A percentile compares a stretch with the other conserved stretches of the same genome.
phyloP scores from a whole-genome alignment of 257 asterid genomes.

The Cordia subcordata region DNA sequence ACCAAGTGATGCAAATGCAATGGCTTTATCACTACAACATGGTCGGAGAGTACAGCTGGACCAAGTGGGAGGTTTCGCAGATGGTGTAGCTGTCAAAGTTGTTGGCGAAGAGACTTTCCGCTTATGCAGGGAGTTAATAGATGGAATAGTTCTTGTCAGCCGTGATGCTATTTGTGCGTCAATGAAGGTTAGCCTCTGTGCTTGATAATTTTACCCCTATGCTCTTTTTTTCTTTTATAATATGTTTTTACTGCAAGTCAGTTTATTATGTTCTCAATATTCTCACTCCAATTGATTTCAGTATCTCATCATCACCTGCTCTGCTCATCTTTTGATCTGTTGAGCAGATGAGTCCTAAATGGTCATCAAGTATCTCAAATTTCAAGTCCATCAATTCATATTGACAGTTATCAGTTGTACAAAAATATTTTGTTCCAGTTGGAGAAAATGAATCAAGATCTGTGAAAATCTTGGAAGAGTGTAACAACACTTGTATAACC shows the following conservation, averaged over 20 bases:
- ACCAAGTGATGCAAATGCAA: conserved; percentile 87
- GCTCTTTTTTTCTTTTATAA: not conserved
- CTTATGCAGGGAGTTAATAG: conserved; percentile 72
- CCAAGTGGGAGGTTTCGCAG: conserved; percentile 96
- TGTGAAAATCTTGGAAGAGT: too few species aligned
- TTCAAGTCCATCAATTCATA: too few species aligned
- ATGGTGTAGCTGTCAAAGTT: conserved; percentile 93
- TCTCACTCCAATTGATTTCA: too few species aligned
- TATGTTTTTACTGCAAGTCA: not conserved
- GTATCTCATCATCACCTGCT: too few species aligned
- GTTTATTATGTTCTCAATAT: not conserved
- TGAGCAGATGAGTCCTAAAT: too few species aligned
- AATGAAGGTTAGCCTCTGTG: conserved; percentile 59
- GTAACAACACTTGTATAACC: too few species aligned
- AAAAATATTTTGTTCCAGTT: too few species aligned
- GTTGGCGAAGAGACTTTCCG: conserved; percentile 89
- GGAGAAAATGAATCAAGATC: too few species aligned
- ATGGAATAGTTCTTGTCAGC: conserved; percentile 84
- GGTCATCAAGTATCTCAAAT: too few species aligned
- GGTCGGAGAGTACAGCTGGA: conserved; percentile 72
- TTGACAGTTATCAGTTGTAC: too few species aligned
- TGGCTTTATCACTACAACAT: conserved; percentile 85
- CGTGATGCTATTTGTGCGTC: conserved; percentile 98
- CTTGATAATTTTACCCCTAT: conserved; percentile 2
- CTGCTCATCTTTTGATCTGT: too few species aligned